Base-by-base conservation (phyloP, 352 stramenopile genomes). In the Blastocystis sp. region DNA sequence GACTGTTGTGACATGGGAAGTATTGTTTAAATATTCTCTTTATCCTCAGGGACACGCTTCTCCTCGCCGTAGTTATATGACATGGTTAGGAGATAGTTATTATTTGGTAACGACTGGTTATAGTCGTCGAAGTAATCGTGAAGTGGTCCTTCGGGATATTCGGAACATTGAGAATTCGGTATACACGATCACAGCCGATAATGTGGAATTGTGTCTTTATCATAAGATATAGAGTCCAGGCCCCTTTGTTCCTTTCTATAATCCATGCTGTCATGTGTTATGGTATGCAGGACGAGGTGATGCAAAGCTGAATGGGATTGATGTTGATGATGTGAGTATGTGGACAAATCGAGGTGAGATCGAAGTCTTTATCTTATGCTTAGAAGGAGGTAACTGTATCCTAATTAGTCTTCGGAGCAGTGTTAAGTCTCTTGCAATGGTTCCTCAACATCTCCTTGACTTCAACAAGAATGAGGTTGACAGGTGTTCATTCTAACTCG, bases 151-250 rank as follows among this genome's bases (percentile, higher is more conserved):
- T 16, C 69, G 43, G 39, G 69, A 80, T 42, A 59, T 80, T 59
- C 69, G 69, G 14, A 80, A 80, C n/a, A 63, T 80, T 42, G 12
- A 29, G 0, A 29, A 6, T 39, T 14, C 46, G 11, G 51, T 80
- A 21, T 59, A 80, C 69, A 80, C 69, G 2, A 80, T 80, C 69
- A 80, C 69, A 27, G 69, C 69, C 16, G 69, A 80, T 54, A 80
- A 80, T 39, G 69, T 80, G 27, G 21, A 21, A 4, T 14, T 24
- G 1, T 27, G 14, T 16, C 9, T 27, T 5, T 16, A 5, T 43
- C 9, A 24, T 19, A 11, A 32, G 37, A 43, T 32, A 29, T 80
- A 80, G 69, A 80, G 69, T 39, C 69, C 69, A 19, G 69, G 69
- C 0, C 69, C 69, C 43, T 80, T 80, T 54, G 46, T 80, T 16